These are phyloP conservation scores for Psilocybe subaeruginosa DNA, from an alignment of 768 basidiomycete species.

Conservation along the genomic window DNA sequence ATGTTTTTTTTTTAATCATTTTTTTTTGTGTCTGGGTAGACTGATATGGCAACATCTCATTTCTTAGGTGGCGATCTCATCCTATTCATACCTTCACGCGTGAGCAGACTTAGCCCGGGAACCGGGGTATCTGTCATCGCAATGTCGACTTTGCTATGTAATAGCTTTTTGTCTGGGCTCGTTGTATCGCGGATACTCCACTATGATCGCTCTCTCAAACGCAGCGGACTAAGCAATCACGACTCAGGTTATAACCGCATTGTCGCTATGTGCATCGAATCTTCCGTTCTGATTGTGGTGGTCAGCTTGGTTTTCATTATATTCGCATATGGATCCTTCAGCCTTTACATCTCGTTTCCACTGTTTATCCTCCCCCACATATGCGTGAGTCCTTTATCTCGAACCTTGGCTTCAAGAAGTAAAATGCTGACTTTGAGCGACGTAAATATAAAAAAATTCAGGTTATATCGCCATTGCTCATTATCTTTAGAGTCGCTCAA, in stretches of 20 bases:
- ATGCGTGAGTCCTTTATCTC: not conserved
- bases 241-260: not conserved
- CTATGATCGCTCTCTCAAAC: not conserved
- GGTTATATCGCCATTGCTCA: slow-evolving; percentile 8
- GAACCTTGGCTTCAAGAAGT: too few species aligned
- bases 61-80: not conserved
- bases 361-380: slow-evolving; percentile 2
- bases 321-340: not conserved
- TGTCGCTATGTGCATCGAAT: slow-evolving; percentile 6
- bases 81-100: not conserved
- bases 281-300: slow-evolving; percentile 1
- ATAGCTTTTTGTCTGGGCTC: not conserved
- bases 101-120: not conserved
- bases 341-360: not conserved
- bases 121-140: not conserved
- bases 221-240: not conserved
- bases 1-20: not conserved
- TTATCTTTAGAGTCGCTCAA: slow-evolving; percentile 3
- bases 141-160: not conserved
- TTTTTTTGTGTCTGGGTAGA: not conserved
- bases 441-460: not conserved
- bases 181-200: not conserved
- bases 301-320: not conserved
- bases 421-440: too few species aligned
- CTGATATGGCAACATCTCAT: not conserved